phyloP scores from a whole-genome alignment of 208 protist genomes.

The Phytomonas francai region DNA sequence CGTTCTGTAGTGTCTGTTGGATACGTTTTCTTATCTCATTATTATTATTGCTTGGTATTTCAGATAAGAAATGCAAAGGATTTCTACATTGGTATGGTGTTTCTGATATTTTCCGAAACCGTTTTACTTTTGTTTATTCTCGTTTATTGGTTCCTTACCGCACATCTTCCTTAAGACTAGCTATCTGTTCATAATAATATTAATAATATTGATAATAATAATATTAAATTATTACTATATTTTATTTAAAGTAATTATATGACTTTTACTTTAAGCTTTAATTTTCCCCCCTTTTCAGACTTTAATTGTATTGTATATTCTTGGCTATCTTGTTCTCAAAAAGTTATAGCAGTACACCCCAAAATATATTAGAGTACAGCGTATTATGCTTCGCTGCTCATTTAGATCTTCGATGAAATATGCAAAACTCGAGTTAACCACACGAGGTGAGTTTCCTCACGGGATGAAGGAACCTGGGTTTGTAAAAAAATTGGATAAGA shows the following conservation, averaged over 20 bases:
- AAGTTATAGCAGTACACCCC: neutral
- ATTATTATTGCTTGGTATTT: too few relatives aligned
- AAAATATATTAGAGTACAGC: neutral
- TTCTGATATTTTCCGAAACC: too few relatives aligned
- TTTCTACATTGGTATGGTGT: too few relatives aligned
- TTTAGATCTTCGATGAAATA: constrained; percentile 58
- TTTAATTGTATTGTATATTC: constrained; percentile 11
- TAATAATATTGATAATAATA: neutral
- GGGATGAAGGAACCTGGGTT: constrained; percentile 87
- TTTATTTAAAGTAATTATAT: too few relatives aligned
- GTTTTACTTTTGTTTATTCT: too few relatives aligned
- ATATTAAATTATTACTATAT: neutral
- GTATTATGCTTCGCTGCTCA: constrained; percentile 46
- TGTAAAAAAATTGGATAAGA: constrained; percentile 84
- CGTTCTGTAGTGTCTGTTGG: too few relatives aligned
- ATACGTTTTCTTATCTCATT: too few relatives aligned
- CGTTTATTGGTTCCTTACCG: too few relatives aligned
- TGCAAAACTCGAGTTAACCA: constrained; percentile 78
- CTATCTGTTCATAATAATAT: constrained; percentile 9
- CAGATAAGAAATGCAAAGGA: too few relatives aligned
- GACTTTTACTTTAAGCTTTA: constrained; percentile 1
- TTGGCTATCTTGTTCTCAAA: constrained; percentile 14
- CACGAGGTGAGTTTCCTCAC: constrained; percentile 83
- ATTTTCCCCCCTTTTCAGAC: constrained; percentile 8
- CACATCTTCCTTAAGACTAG: neutral